Conservation (phyloP, 1,139 yeast genomes). For the Hansenula lynferdii region DNA sequence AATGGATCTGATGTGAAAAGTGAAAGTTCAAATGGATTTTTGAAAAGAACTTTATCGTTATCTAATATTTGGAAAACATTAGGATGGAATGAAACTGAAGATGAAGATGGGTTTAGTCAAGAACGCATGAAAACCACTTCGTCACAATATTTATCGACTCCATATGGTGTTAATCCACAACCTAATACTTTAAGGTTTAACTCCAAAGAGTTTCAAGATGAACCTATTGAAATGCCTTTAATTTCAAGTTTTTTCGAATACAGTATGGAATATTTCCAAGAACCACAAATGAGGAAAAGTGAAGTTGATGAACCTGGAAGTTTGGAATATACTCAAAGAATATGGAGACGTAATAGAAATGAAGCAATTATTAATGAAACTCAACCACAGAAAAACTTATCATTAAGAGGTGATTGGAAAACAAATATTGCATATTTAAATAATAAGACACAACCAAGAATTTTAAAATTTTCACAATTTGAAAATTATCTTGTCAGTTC, state of each 20-base stretch:
- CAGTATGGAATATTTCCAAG: conserved; percentile 91
- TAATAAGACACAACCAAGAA: conserved; percentile 75
- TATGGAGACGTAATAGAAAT: conserved; percentile 89
- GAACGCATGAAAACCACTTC: background rate
- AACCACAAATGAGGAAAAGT: conserved; percentile 86
- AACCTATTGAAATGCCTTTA: conserved; percentile 51
- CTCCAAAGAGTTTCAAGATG: conserved; percentile 19
- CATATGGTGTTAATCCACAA: conserved; percentile 46
- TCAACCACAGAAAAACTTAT: conserved; percentile 81
- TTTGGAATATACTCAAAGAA: conserved; percentile 71
- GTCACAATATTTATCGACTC: conserved; percentile 22
- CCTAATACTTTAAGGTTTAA: conserved; percentile 37
- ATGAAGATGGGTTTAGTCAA: conserved; percentile 1
- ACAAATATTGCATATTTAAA: conserved; percentile 56
- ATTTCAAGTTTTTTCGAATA: conserved; percentile 81
- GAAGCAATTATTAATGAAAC: conserved; percentile 84
- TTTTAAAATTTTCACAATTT: conserved; percentile 81
- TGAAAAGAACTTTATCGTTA: conserved; percentile 21
- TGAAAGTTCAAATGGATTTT: conserved; percentile 10
- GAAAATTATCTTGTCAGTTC: conserved; percentile 79
- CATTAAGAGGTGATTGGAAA: conserved; percentile 86
- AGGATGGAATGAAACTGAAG: conserved; percentile 16
- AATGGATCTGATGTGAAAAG: conserved; percentile 2
- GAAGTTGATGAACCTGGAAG: conserved; percentile 95
- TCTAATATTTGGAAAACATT: conserved; percentile 17